These are phyloP conservation scores for Micractinium sp. DNA, from an alignment of 139 green algal genomes.

Conservation along the genomic window DNA sequence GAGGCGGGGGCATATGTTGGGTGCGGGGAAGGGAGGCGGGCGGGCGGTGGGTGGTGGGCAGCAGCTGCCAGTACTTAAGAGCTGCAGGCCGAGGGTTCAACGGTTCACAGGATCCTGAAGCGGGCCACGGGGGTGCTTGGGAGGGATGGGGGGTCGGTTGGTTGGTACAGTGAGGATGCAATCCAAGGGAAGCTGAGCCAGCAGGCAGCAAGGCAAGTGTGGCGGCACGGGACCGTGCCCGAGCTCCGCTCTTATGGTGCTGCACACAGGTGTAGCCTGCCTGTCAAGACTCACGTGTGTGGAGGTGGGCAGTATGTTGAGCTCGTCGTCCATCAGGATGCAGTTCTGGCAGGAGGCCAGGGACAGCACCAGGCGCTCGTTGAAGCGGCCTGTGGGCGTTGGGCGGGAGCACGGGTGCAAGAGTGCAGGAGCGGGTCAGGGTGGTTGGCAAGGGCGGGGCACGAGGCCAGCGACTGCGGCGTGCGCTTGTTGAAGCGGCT, in stretches of 20 bases:
- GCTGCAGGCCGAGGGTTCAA: too few relatives aligned
- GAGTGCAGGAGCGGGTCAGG: neutral
- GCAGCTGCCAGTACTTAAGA: neutral
- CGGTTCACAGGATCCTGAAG: too few relatives aligned
- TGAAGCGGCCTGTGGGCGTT: slow-evolving; percentile 84
- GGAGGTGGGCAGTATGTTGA: slow-evolving; percentile 97
- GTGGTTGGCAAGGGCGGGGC: too few relatives aligned
- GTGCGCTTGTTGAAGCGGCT: too few relatives aligned
- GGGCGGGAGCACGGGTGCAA: too few relatives aligned
- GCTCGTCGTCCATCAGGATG: slow-evolving; percentile 98
- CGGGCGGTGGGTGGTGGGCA: neutral
- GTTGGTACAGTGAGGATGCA: too few relatives aligned
- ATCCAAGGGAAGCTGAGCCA: too few relatives aligned
- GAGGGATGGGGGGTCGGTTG: too few relatives aligned
- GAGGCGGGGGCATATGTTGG: neutral
- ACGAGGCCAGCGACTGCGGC: neutral
- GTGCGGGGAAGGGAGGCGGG: neutral
- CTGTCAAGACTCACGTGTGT: slow-evolving; percentile 35
- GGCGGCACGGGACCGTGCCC: too few relatives aligned
- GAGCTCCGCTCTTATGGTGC: too few relatives aligned
- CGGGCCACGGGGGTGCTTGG: too few relatives aligned
- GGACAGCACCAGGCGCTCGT: slow-evolving; percentile 96
- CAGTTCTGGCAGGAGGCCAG: slow-evolving; percentile 84
- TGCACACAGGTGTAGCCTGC: neutral
- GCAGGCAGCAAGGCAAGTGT: too few relatives aligned